Base-by-base conservation (phyloP, 352 stramenopile species). In the Phytophthora agathidicida region DNA sequence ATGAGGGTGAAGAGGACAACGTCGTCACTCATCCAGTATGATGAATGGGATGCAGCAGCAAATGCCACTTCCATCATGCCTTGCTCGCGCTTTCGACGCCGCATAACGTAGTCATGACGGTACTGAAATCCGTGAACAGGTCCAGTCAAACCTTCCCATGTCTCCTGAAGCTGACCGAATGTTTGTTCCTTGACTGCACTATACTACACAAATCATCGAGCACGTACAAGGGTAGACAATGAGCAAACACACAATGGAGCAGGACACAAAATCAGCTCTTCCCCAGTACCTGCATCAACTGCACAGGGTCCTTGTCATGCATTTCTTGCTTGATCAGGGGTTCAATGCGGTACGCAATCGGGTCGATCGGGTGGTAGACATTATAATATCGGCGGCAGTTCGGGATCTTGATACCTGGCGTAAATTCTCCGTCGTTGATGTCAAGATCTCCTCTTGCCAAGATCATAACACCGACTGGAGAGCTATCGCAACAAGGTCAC, bases 291-390 rank as follows among this genome's bases (percentile, higher is more conserved):
- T 86, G 78, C 53, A 93, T 91, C 26, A 93, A 56, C 31, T 93
- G 85, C 0, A 94, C 85, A 14, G 85, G 85, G 16, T 85, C 70
- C 45, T 91, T 94, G 63, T 94, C 83, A 51, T 92, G 82, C 86
- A 94, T 94, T 52, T 94, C 88, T 68, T 90, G 78, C 46, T 88
- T 83, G 27, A 97, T 91, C 27, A 98, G 65, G 20, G 91, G 91
- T 54, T 97, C 91, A 22, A 97, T 76, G 17, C 91, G 84, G 49
- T 97, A 98, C 13, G 90, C 90, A 49, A 98, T 92, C 3, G 91
- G 90, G 51, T 98, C 91, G 35, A 96, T 96, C 11, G 88, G 88
- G 63, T 98, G 91, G 52, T 96, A 96, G 27, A 98, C 83, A 67
- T 97, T 97, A 45, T 91, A 96, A 59, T 97, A 94, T 14, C 88